These are phyloP conservation scores for Rhynchosporium secalis DNA, from an alignment of 2,329 filamentous ascomycete genomes.

Conservation along the genomic window DNA sequence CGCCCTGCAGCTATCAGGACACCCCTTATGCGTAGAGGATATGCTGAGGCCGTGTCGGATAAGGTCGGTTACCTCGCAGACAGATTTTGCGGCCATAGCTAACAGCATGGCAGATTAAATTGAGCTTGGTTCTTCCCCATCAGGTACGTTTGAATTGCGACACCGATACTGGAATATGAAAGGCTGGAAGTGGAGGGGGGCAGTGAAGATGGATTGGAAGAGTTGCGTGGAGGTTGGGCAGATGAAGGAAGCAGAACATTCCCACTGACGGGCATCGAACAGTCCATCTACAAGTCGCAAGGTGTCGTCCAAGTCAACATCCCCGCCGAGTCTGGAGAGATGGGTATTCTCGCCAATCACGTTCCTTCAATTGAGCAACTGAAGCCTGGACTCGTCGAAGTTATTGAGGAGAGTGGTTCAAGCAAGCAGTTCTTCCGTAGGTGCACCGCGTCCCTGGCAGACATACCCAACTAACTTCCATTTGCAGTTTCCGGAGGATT, in stretches of 20 bases:
- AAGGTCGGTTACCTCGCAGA: constrained; percentile 56
- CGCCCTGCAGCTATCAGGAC: constrained; percentile 75
- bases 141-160: constrained; percentile 67
- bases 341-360: constrained; percentile 99
- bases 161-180: neutral
- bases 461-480: constrained; percentile 18
- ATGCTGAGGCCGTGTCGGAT: constrained; percentile 84
- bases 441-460: constrained; percentile 43
- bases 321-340: constrained; percentile 95
- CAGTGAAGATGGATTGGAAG: neutral
- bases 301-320: constrained; percentile 95
- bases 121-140: constrained; percentile 96
- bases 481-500: constrained; percentile 88
- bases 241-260: constrained; percentile 45
- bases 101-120: constrained; percentile 70
- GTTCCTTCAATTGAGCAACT: constrained; percentile 98
- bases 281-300: constrained; percentile 70
- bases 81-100: constrained; percentile 34
- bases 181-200: neutral
- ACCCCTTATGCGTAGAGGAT: constrained; percentile 81
- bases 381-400: constrained; percentile 73
- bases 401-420: constrained; percentile 26
- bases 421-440: constrained; percentile 97
- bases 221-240: constrained; percentile 6
- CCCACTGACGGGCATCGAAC: constrained; percentile 38